Percentiles rank a stretch among this genome's conserved stretches.
phyloP scores from a whole-genome alignment of 768 basidiomycete species.

The Podaxis rugospora region DNA sequence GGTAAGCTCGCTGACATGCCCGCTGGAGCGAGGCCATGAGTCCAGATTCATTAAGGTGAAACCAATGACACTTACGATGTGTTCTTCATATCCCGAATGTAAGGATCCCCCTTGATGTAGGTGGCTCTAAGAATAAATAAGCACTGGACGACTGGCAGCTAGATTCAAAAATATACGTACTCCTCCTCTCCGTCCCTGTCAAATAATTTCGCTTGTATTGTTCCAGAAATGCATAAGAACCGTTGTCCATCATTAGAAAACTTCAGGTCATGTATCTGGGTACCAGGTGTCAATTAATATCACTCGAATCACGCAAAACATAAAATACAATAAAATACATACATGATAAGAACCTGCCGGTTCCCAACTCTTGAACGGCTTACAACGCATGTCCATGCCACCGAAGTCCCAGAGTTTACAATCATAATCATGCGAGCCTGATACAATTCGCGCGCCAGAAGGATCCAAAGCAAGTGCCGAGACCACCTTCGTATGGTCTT shows the following conservation, averaged over 20 bases:
- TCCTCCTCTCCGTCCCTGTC: slow-evolving; percentile 90
- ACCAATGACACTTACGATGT: slow-evolving; percentile 66
- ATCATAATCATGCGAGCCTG: slow-evolving; percentile 97
- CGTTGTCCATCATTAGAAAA: slow-evolving; percentile 85
- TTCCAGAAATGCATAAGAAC: slow-evolving; percentile 86
- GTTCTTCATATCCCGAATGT: slow-evolving; percentile 98
- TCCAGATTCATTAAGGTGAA: not conserved
- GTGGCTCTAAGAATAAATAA: slow-evolving; percentile 62
- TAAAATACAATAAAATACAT: slow-evolving; percentile 30
- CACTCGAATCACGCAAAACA: not conserved
- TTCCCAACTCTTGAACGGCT: slow-evolving; percentile 97
- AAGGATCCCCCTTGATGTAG: slow-evolving; percentile 93
- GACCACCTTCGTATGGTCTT: slow-evolving; percentile 95
- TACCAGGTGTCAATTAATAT: slow-evolving; percentile 2
- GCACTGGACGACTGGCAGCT: slow-evolving; percentile 23
- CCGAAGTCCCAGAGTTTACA: slow-evolving; percentile 99
- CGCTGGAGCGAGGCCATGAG: slow-evolving; percentile 41
- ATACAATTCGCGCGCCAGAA: slow-evolving; percentile 85
- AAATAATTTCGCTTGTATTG: slow-evolving; percentile 82
- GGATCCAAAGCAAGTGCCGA: slow-evolving; percentile 91
- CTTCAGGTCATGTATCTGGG: slow-evolving; percentile 84
- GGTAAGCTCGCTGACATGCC: slow-evolving; percentile 90
- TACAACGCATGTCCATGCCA: slow-evolving; percentile 87
- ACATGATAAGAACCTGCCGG: slow-evolving; percentile 92
- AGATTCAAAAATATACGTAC: slow-evolving; percentile 44